These are phyloP conservation scores for Globisporangium heterothallicum DNA, from an alignment of 352 stramenopile genomes.

Conservation along the genomic window DNA sequence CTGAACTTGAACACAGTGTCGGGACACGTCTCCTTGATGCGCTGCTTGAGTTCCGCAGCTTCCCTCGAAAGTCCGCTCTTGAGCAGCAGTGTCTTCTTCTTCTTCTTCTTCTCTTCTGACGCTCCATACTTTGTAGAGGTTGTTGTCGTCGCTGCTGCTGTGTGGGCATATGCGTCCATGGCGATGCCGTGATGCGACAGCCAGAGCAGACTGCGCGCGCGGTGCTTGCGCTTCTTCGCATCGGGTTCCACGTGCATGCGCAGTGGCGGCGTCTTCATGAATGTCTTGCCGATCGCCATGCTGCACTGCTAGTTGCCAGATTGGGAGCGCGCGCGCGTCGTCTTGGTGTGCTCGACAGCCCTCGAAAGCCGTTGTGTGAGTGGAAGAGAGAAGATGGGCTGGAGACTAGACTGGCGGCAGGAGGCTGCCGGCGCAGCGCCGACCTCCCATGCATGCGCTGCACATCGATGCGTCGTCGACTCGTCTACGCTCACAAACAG, in stretches of 20 bases:
- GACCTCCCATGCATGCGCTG: no score
- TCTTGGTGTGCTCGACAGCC: background rate
- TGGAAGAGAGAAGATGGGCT: background rate
- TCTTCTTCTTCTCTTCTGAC: constrained; percentile 8
- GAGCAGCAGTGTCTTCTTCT: constrained; percentile 23
- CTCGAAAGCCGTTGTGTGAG: background rate
- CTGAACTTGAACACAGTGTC: constrained; percentile 48
- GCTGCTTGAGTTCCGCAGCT: constrained; percentile 52
- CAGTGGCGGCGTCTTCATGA: constrained; percentile 4
- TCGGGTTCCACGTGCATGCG: constrained; percentile 4
- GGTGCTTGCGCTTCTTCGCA: constrained; percentile 1
- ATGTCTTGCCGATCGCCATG: constrained; percentile 17
- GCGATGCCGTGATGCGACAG: constrained; percentile 27
- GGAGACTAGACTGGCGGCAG: background rate
- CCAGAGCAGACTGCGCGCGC: constrained; percentile 21
- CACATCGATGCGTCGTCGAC: constrained; percentile 3
- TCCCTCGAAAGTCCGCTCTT: constrained; percentile 22
- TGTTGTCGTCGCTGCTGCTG: background rate
- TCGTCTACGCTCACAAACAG: no score
- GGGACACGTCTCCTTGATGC: constrained; percentile 40
- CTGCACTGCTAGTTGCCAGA: background rate
- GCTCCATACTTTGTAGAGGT: background rate
- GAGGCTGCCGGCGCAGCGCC: no score
- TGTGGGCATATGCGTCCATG: constrained; percentile 7
- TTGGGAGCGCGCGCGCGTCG: background rate